Conservation (phyloP, 1,284 basidiomycete genomes). For the Ceratobasidium sp. region DNA sequence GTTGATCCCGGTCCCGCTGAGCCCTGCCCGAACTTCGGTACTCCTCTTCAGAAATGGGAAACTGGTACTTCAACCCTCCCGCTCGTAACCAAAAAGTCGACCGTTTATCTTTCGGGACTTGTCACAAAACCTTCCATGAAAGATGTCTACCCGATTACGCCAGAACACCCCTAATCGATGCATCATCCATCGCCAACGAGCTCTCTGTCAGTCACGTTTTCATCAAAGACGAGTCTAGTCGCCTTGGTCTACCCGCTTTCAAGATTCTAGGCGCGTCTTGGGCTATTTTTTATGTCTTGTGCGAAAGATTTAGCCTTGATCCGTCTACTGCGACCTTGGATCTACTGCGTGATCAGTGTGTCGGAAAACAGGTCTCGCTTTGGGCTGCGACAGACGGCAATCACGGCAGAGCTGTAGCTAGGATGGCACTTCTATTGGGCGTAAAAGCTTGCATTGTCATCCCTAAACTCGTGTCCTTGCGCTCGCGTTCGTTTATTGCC, state of each 20-base stretch:
- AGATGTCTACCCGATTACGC: slow-evolving; percentile 39
- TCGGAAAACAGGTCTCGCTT: slow-evolving; percentile 9
- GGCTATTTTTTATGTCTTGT: slow-evolving; percentile 33
- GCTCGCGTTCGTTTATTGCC: slow-evolving; percentile 31
- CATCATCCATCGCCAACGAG: slow-evolving; percentile 27
- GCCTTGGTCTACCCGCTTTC: slow-evolving; percentile 48
- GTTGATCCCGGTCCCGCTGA: no score
- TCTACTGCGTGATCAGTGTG: not conserved
- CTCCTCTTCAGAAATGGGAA: no score
- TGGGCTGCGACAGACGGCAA: slow-evolving; percentile 49
- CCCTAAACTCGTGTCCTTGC: slow-evolving; percentile 21
- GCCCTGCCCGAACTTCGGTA: no score
- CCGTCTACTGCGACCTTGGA: slow-evolving; percentile 10
- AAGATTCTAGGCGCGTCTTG: slow-evolving; percentile 50
- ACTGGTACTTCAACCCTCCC: not conserved
- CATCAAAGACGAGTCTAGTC: slow-evolving; percentile 46
- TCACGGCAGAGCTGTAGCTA: slow-evolving; percentile 48
- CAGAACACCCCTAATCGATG: slow-evolving; percentile 32
- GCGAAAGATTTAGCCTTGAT: slow-evolving; percentile 16
- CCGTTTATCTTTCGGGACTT: not conserved
- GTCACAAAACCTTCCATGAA: slow-evolving; percentile 18
- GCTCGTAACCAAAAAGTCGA: not conserved
- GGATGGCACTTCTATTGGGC: slow-evolving; percentile 39
- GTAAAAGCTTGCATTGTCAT: slow-evolving; percentile 36
- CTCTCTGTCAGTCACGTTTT: slow-evolving; percentile 35